These are phyloP conservation scores for Penicillium sp. DNA, from an alignment of 2,329 filamentous ascomycete species.

Conservation along the genomic window DNA sequence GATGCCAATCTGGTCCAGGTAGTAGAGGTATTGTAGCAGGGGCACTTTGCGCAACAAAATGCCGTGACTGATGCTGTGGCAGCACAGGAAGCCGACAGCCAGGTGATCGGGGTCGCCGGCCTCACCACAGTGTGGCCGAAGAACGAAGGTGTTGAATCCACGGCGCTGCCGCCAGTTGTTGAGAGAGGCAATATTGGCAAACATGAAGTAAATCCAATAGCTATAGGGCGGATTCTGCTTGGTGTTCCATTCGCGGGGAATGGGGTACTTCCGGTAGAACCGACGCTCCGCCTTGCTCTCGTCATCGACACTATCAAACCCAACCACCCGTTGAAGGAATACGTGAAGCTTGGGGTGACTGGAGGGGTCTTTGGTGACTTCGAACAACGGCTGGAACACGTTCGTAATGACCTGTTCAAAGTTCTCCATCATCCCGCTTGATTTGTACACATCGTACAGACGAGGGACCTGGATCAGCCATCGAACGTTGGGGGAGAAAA, in stretches of 20 bases:
- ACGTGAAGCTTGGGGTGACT: conserved; percentile 91
- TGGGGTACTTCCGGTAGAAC: conserved; percentile 92
- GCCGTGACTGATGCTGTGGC: conserved; percentile 96
- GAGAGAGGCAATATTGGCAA: conserved; percentile 88
- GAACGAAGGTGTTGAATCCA: conserved; percentile 92
- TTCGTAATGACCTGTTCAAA: conserved; percentile 91
- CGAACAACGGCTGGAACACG: conserved; percentile 89
- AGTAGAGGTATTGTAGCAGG: conserved; percentile 93
- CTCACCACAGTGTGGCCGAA: conserved; percentile 94
- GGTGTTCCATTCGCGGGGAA: conserved; percentile 83
- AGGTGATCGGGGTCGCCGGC: conserved; percentile 96
- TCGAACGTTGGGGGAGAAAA: conserved; percentile 95
- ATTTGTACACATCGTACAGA: conserved; percentile 94
- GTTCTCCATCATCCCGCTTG: conserved; percentile 78
- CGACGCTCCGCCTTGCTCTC: conserved; percentile 95
- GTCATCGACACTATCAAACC: conserved; percentile 96
- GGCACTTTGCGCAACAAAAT: conserved; percentile 91
- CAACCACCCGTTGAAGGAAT: conserved; percentile 92
- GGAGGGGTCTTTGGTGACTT: conserved; percentile 83
- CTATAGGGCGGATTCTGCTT: conserved; percentile 97
- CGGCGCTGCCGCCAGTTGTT: conserved; percentile 89
- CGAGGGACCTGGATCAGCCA: conserved; percentile 97
- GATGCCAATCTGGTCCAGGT: conserved; percentile 95
- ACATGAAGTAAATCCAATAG: conserved; percentile 98
- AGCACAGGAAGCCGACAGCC: conserved; percentile 86